phyloP scores from a whole-genome alignment of 2,329 filamentous ascomycete species.

The Exophiala alcalophila region DNA sequence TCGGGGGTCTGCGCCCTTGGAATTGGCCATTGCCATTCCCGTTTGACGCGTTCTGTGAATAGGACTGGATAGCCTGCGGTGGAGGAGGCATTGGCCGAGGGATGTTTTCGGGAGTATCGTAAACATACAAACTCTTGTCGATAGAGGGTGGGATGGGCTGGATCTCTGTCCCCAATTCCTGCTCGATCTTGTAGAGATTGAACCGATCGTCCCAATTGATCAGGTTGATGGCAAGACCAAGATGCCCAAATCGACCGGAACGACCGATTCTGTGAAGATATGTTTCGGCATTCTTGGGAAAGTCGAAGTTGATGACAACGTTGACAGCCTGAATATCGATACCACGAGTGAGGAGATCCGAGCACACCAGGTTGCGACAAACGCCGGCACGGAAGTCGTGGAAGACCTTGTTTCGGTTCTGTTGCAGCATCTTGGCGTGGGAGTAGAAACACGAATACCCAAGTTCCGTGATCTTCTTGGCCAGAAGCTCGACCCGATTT shows the following conservation, averaged over 20 bases:
- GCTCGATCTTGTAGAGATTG: slow-evolving; percentile 98
- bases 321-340: slow-evolving; percentile 99
- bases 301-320: slow-evolving; percentile 99
- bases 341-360: slow-evolving; percentile 93
- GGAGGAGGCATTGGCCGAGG: slow-evolving; percentile 65
- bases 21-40: slow-evolving; percentile 17
- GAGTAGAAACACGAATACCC: slow-evolving; percentile 99
- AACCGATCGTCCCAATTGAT: slow-evolving; percentile 99
- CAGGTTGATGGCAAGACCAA: slow-evolving; percentile 95
- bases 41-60: slow-evolving; percentile 15
- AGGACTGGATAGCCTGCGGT: slow-evolving; percentile 29
- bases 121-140: slow-evolving; percentile 97
- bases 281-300: slow-evolving; percentile 98
- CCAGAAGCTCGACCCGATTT: slow-evolving; percentile 92
- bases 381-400: slow-evolving; percentile 98
- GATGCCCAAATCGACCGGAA: slow-evolving; percentile 92
- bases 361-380: slow-evolving; percentile 96
- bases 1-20: slow-evolving; percentile 19
- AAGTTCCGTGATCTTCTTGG: slow-evolving; percentile 98
- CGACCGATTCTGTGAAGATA: slow-evolving; percentile 98
- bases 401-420: slow-evolving; percentile 95
- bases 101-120: slow-evolving; percentile 92
- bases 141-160: slow-evolving; percentile 92
- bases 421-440: slow-evolving; percentile 95
- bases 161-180: slow-evolving; percentile 95